Conservation (phyloP, 441 rosid species). For the Erysimum cheiri region DNA sequence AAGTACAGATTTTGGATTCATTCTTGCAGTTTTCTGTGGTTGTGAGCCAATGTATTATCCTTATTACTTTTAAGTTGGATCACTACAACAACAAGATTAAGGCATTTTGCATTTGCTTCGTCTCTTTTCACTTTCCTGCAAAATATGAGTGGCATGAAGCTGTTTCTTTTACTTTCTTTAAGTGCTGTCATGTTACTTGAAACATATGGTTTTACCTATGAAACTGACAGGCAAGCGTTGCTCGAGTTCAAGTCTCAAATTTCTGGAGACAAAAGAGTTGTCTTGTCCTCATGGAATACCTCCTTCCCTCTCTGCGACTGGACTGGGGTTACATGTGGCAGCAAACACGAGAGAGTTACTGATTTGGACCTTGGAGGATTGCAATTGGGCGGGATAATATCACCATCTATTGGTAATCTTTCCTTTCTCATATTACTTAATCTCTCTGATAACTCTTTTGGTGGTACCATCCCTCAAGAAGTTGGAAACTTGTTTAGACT, state of each 20-base stretch:
- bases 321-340: neutral
- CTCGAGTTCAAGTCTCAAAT: neutral
- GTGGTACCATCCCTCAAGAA: conserved; percentile 20
- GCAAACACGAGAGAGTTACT: conserved; percentile 5
- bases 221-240: conserved; percentile 14
- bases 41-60: neutral
- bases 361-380: neutral
- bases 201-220: neutral
- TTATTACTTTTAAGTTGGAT: neutral
- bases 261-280: neutral
- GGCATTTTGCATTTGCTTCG: neutral
- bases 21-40: too few relatives aligned
- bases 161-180: conserved; percentile 2
- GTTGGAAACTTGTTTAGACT: conserved; percentile 22
- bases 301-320: conserved; percentile 7
- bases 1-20: too few relatives aligned
- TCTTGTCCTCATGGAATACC: conserved; percentile 6
- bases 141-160: neutral
- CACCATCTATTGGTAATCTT: conserved; percentile 27
- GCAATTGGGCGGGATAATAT: neutral
- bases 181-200: neutral
- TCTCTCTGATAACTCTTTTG: neutral
- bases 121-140: neutral
- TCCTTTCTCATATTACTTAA: conserved; percentile 5
- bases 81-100: neutral